phyloP scores from a whole-genome alignment of 768 basidiomycete species.

The Russula vinacea region DNA sequence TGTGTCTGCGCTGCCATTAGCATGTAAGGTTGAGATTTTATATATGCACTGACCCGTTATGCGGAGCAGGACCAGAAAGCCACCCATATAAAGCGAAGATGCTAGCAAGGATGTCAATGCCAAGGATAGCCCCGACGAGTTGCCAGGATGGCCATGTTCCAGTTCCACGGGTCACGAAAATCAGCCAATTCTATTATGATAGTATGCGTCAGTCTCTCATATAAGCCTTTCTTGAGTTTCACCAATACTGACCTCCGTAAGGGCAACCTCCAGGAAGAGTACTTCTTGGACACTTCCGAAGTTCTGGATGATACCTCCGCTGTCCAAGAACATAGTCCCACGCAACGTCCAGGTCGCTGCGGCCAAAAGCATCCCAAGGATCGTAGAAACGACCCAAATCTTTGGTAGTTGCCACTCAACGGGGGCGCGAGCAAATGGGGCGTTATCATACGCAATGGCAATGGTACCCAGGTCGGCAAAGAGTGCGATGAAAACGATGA shows the following conservation, averaged over 20 bases:
- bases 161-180: constrained; percentile 38
- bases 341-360: constrained; percentile 48
- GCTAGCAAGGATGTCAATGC: constrained; percentile 44
- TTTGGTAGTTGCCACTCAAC: constrained; percentile 52
- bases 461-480: constrained; percentile 49
- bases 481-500: constrained; percentile 46
- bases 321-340: constrained; percentile 41
- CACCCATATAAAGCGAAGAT: constrained; percentile 44
- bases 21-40: neutral
- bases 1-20: constrained; percentile 31
- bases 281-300: constrained; percentile 46
- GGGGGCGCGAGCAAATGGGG: constrained; percentile 40
- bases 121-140: constrained; percentile 40
- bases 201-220: neutral
- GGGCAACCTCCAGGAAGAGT: constrained; percentile 47
- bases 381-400: constrained; percentile 47
- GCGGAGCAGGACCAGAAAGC: constrained; percentile 41
- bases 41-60: constrained; percentile 31
- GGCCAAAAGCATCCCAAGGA: constrained; percentile 36
- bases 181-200: constrained; percentile 30
- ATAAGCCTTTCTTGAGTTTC: neutral
- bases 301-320: constrained; percentile 46
- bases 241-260: constrained; percentile 40
- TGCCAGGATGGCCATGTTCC: constrained; percentile 42
- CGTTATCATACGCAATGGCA: constrained; percentile 49